Conservation (phyloP, 495 filamentous ascomycete species). For the Jackrogersella multiformis region DNA sequence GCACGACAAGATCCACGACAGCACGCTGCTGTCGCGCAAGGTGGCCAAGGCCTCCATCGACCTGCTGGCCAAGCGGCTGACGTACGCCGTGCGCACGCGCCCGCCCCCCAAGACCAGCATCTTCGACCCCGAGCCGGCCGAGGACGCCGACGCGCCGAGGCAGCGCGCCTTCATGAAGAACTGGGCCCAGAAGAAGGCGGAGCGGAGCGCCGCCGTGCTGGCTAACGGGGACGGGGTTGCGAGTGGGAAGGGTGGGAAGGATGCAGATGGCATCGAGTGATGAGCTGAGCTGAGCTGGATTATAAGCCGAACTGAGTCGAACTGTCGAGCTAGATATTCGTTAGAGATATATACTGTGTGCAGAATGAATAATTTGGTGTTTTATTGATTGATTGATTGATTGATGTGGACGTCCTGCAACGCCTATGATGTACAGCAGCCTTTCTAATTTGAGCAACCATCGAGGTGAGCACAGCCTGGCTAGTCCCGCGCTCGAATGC, state of each 20-base stretch:
- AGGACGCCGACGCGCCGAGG: constrained; percentile 45
- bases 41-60: constrained; percentile 79
- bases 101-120: constrained; percentile 65
- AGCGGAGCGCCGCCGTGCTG: constrained; percentile 14
- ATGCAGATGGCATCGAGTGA: constrained; percentile 2
- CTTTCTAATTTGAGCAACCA: constrained; percentile 31
- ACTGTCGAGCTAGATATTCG: too few species aligned
- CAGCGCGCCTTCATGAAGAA: constrained; percentile 57
- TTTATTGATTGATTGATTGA: too few species aligned
- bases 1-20: constrained; percentile 76
- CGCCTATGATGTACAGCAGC: constrained; percentile 36
- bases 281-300: neutral
- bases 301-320: too few species aligned
- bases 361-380: constrained; percentile 5
- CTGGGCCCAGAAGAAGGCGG: constrained; percentile 53
- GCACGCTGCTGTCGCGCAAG: constrained; percentile 73
- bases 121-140: constrained; percentile 55
- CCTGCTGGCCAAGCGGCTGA: constrained; percentile 72
- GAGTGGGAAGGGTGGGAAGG: neutral
- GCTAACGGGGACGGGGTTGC: neutral
- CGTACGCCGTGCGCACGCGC: constrained; percentile 74
- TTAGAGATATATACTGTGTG: neutral
- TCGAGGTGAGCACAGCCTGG: too few species aligned
- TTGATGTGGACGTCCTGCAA: constrained; percentile 39
- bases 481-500: constrained; percentile 11